These are phyloP conservation scores for Mangifera indica DNA, from an alignment of 345 rosid species.

Conservation along the genomic window DNA sequence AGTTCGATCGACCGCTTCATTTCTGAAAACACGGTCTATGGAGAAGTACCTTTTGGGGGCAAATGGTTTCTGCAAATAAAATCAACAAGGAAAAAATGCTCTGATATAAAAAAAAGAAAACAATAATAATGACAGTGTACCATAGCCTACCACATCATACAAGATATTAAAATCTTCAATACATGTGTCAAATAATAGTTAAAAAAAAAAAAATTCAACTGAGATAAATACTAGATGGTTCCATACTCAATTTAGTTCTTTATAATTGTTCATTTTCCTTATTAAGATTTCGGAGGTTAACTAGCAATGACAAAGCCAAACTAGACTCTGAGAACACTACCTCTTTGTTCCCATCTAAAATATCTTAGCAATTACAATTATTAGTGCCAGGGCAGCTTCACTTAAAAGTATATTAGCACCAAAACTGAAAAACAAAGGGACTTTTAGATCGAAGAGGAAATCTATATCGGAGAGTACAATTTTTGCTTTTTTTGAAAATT, in stretches of 20 bases:
- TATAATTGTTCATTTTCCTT: not conserved
- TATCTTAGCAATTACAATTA: not conserved
- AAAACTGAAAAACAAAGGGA: not conserved
- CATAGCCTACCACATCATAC: not conserved
- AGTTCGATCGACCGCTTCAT: constrained; percentile 94
- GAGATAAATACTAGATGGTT: not conserved
- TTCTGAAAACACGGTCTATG: constrained; percentile 95
- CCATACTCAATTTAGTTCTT: not conserved
- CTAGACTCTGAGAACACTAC: constrained; percentile 3
- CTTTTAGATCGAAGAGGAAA: not conserved
- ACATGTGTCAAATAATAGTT: no score
- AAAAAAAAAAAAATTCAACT: not conserved
- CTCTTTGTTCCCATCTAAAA: not conserved
- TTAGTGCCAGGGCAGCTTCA: not conserved
- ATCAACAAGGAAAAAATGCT: not conserved
- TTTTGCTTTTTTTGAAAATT: constrained; percentile 5
- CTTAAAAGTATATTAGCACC: not conserved
- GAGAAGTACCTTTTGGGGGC: constrained; percentile 87
- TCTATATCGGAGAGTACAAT: not conserved
- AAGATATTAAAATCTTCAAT: not conserved
- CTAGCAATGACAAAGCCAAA: not conserved
- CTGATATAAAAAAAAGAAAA: no score
- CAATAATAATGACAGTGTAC: not conserved
- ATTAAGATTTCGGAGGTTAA: constrained; percentile 4
- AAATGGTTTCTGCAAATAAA: constrained; percentile 49